Percentiles rank a stretch among this genome's conserved stretches.
phyloP scores from a whole-genome alignment of 306 rosid species.

The Fagus crenata region DNA sequence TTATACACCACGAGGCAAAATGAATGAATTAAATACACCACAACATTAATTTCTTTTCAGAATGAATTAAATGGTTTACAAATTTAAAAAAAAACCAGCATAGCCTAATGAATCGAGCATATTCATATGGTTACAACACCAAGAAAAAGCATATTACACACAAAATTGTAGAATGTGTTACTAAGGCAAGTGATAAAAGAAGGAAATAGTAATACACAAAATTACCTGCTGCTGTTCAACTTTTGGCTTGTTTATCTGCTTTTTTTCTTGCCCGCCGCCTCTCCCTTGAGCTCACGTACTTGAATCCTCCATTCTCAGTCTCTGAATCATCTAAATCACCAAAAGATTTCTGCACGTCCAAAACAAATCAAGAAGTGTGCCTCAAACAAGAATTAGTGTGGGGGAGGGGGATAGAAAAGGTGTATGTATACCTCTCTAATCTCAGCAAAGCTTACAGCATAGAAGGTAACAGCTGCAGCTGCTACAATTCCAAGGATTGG shows the following conservation, averaged over 20 bases:
- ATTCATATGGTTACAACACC: no score
- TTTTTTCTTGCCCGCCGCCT: conserved; percentile 66
- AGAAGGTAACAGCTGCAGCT: conserved; percentile 73
- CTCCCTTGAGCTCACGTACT: conserved; percentile 52
- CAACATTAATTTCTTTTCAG: no score
- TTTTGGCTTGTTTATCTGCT: conserved; percentile 46
- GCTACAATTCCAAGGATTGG: conserved; percentile 67
- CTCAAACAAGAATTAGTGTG: background rate
- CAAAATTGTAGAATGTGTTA: no score
- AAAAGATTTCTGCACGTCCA: conserved; percentile 55
- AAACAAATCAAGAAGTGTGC: background rate
- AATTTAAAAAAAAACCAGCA: no score
- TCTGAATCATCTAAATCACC: conserved; percentile 51
- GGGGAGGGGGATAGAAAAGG: background rate
- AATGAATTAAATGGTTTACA: no score
- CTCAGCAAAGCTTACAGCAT: conserved; percentile 71
- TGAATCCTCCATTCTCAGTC: conserved; percentile 47
- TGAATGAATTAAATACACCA: no score
- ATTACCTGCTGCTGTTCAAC: background rate
- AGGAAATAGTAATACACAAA: background rate
- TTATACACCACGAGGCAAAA: no score
- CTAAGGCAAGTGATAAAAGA: background rate
- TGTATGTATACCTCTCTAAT: conserved; percentile 51
- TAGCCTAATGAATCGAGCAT: no score
- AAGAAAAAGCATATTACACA: background rate